Evolutionary conservation across 331 rosid species (phyloP).

Genomic region (Stylosanthes scabra): DNA sequence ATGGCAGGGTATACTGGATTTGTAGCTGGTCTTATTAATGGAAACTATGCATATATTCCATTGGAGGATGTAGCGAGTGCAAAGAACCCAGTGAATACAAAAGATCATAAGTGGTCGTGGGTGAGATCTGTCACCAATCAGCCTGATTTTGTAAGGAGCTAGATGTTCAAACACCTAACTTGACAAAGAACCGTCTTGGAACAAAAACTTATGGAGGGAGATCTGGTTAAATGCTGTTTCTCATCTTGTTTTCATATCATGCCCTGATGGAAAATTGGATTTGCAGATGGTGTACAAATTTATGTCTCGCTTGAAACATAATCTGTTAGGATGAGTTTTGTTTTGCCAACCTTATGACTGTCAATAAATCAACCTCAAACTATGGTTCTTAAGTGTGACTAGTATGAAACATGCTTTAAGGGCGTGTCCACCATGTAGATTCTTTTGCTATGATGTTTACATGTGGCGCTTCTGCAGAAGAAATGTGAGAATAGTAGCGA

Average conservation of each 20-base stretch:
- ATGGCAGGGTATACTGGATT: conserved; percentile 93
- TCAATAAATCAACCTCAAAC: conserved; percentile 26
- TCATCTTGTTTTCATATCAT: background rate
- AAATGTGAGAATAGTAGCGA: background rate
- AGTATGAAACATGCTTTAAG: too few species aligned
- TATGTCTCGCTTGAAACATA: conserved; percentile 13
- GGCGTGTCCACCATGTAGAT: background rate
- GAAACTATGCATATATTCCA: conserved; percentile 81
- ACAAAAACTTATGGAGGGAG: background rate
- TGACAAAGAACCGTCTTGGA: conserved; percentile 12
- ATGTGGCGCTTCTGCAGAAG: background rate
- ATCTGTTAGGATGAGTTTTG: conserved; percentile 15
- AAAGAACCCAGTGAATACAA: conserved; percentile 61
- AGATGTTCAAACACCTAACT: background rate
- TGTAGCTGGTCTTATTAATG: conserved; percentile 81
- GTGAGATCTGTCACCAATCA: conserved; percentile 89
- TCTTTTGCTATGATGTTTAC: background rate
- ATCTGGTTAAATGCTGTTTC: conserved; percentile 30
- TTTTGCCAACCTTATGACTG: background rate
- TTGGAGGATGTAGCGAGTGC: conserved; percentile 75
- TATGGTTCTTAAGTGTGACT: background rate
- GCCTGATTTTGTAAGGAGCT: conserved; percentile 69
- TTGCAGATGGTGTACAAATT: conserved; percentile 22
- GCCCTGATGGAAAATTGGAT: conserved; percentile 8
- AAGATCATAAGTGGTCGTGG: conserved; percentile 90